Evolutionary conservation across 2,329 filamentous ascomycete species (phyloP).

Genomic region (Tolypocladium endophyticum): DNA sequence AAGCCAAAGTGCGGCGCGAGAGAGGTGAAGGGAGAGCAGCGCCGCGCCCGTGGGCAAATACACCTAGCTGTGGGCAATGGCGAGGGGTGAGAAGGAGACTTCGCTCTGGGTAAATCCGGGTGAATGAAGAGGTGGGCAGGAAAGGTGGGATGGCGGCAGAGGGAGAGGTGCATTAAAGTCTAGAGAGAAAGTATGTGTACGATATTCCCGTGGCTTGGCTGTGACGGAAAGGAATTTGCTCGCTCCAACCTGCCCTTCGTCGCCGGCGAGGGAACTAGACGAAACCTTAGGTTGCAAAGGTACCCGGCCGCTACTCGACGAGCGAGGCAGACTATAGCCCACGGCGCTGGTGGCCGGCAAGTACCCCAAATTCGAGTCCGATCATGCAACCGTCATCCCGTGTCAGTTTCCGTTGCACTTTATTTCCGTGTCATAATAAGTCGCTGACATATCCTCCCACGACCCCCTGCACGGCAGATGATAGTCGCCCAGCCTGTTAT

Average conservation of each 20-base stretch:
- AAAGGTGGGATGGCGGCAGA: not conserved
- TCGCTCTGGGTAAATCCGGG: not conserved
- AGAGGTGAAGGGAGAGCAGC: not conserved
- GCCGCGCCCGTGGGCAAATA: not conserved
- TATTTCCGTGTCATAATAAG: not conserved
- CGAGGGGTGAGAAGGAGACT: not conserved
- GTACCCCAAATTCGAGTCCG: not conserved
- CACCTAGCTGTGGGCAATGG: not conserved
- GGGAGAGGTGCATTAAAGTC: not conserved
- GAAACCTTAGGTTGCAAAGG: not conserved
- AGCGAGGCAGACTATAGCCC: not conserved
- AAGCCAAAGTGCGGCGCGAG: not conserved
- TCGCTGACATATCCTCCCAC: not conserved
- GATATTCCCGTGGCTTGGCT: not conserved
- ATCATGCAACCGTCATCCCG: not conserved
- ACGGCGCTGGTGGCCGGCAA: not conserved
- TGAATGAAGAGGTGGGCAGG: not conserved
- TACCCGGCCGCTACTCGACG: not conserved
- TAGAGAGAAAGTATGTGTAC: not conserved
- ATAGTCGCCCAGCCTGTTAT: not conserved
- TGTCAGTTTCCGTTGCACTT: not conserved
- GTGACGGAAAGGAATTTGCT: constrained; percentile 1
- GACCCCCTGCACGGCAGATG: not conserved
- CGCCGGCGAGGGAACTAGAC: not conserved
- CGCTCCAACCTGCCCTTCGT: not conserved